Percentiles rank a stretch among this genome's conserved stretches.
Conservation (phyloP, 495 filamentous ascomycete species). For the Podospora sp. region DNA sequence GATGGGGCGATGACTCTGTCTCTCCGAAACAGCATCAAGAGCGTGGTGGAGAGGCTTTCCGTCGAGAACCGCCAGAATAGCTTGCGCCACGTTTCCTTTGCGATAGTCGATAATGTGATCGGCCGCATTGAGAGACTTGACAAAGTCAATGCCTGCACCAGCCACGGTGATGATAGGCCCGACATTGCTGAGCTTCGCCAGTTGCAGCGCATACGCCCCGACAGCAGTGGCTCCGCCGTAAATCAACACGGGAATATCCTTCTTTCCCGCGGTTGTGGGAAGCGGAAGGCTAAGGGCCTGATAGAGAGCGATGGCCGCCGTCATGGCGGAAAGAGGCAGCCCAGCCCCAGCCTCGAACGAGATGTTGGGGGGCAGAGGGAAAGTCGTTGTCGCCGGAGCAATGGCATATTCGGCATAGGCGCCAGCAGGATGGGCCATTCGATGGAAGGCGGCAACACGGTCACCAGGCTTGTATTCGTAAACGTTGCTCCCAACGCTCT, state of each 20-base stretch:
- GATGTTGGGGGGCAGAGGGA: slow-evolving; percentile 43
- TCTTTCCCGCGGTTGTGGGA: slow-evolving; percentile 23
- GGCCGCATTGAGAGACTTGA: slow-evolving; percentile 36
- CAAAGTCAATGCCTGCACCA: slow-evolving; percentile 39
- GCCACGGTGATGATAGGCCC: slow-evolving; percentile 45
- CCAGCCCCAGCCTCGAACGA: slow-evolving; percentile 49
- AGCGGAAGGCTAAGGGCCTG: slow-evolving; percentile 33
- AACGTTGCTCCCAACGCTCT: slow-evolving; percentile 42
- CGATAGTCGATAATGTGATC: slow-evolving; percentile 49
- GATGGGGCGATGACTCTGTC: slow-evolving; percentile 30
- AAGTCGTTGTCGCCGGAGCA: slow-evolving; percentile 40
- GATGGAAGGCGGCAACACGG: slow-evolving; percentile 46
- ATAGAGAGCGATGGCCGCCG: slow-evolving; percentile 44
- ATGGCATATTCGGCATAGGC: slow-evolving; percentile 47
- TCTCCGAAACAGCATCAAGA: slow-evolving; percentile 37
- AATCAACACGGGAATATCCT: slow-evolving; percentile 33
- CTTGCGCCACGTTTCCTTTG: slow-evolving; percentile 37
- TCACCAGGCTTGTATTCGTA: slow-evolving; percentile 47
- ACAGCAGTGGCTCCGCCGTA: slow-evolving; percentile 47
- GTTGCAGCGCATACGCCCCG: slow-evolving; percentile 45
- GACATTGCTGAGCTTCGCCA: slow-evolving; percentile 43
- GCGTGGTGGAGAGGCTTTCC: slow-evolving; percentile 35
- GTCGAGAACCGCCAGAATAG: slow-evolving; percentile 38
- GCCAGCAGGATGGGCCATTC: slow-evolving; percentile 32
- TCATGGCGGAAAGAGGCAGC: slow-evolving; percentile 46